Percentiles rank a stretch among this genome's conserved stretches.
These are phyloP conservation scores for Ogataea salicorniae DNA, from an alignment of 805 yeast species.

Conservation along the genomic window DNA sequence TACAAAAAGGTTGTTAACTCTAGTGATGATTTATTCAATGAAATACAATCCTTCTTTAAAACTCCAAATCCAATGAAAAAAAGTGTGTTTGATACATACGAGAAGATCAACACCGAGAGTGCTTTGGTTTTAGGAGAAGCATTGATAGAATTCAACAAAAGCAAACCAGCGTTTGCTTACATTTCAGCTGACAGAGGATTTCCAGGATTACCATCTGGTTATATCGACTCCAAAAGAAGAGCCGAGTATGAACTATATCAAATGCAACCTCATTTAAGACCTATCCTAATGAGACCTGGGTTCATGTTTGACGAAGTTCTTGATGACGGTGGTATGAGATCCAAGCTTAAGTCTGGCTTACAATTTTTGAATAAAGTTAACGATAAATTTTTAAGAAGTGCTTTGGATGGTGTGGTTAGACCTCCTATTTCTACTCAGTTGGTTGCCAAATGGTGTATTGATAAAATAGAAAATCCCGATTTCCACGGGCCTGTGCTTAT, in stretches of 20 bases:
- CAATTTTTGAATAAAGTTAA: conserved; percentile 42
- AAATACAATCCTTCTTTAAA: conserved; percentile 35
- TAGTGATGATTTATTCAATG: conserved; percentile 26
- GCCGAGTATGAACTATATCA: conserved; percentile 58
- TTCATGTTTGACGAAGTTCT: conserved; percentile 62
- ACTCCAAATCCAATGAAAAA: conserved; percentile 63
- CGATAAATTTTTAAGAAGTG: conserved; percentile 34
- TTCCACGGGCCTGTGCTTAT: conserved; percentile 56
- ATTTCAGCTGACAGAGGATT: conserved; percentile 75
- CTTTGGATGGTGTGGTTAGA: conserved; percentile 45
- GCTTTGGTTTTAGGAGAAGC: conserved; percentile 61
- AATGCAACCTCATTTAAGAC: conserved; percentile 43
- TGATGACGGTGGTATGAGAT: conserved; percentile 32
- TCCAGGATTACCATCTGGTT: conserved; percentile 65
- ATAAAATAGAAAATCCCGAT: conserved; percentile 44
- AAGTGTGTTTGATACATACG: conserved; percentile 44
- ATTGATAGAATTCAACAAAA: conserved; percentile 27
- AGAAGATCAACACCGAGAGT: conserved; percentile 62
- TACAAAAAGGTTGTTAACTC: conserved; percentile 54
- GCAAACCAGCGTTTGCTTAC: conserved; percentile 51
- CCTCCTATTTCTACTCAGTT: conserved; percentile 64
- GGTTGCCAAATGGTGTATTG: conserved; percentile 57
- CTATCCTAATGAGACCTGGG: conserved; percentile 74
- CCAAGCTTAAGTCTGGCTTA: conserved; percentile 38
- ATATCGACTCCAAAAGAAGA: conserved; percentile 68